Evolutionary conservation across 306 rosid genomes (phyloP).

Genomic region (Vachellia pachyceras): DNA sequence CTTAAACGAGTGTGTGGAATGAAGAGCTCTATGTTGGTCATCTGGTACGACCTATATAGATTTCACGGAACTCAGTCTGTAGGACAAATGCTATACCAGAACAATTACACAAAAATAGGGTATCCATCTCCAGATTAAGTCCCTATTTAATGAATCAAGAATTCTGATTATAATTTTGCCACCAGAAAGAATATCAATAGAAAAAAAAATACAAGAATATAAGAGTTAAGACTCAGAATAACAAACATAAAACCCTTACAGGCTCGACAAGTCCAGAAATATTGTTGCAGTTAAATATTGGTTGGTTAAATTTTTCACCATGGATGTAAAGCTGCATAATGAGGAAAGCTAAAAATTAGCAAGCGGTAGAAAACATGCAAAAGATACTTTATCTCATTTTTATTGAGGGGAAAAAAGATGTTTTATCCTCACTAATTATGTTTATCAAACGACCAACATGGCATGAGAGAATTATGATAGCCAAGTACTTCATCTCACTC

Average conservation of each 20-base stretch:
- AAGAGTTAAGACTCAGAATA: not conserved
- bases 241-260: constrained; percentile 55
- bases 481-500: not conserved
- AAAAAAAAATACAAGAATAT: not conserved
- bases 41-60: constrained; percentile 78
- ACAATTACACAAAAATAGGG: not conserved
- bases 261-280: constrained; percentile 94
- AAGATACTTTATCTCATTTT: not conserved
- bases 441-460: not conserved
- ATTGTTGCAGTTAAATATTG: constrained; percentile 95
- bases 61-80: not conserved
- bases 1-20: constrained; percentile 85
- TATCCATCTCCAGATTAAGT: not conserved
- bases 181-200: not conserved
- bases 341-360: constrained; percentile 28
- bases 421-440: not conserved
- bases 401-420: too few relatives aligned
- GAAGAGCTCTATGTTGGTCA: constrained; percentile 77
- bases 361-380: not conserved
- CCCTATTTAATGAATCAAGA: not conserved
- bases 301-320: constrained; percentile 94
- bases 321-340: constrained; percentile 75
- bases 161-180: not conserved
- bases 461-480: not conserved
- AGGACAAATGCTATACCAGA: not conserved